Evolutionary conservation across 345 rosid genomes (phyloP).

Genomic region (Cochlearia excelsa): DNA sequence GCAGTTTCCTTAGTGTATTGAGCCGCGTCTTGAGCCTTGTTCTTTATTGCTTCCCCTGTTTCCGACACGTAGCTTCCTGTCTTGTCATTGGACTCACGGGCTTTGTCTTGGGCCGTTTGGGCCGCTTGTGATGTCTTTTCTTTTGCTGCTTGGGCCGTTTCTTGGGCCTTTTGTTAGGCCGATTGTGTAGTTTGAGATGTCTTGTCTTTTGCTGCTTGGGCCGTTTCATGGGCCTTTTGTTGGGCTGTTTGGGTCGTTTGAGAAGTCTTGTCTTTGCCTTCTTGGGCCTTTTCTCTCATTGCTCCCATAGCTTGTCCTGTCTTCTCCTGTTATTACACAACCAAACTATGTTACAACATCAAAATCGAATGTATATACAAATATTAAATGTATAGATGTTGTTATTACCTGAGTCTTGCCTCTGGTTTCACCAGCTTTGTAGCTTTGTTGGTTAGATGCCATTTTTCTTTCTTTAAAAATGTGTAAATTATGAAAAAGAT

Average conservation of each 20-base stretch:
- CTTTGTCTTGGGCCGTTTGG: conserved; percentile 33
- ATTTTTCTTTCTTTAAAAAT: conserved; percentile 25
- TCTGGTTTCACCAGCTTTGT: conserved; percentile 53
- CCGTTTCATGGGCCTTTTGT: conserved; percentile 13
- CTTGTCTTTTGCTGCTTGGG: conserved; percentile 30
- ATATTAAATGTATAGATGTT: neutral
- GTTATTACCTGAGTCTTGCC: conserved; percentile 52
- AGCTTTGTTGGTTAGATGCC: conserved; percentile 56
- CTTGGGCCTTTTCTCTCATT: conserved; percentile 36
- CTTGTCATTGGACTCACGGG: conserved; percentile 34
- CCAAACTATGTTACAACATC: conserved; percentile 4
- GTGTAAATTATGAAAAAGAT: too few relatives aligned
- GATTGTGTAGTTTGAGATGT: conserved; percentile 29
- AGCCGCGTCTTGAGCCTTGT: conserved; percentile 36
- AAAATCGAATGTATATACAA: neutral
- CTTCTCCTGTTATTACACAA: conserved; percentile 27
- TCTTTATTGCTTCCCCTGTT: conserved; percentile 38
- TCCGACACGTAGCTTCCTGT: conserved; percentile 35
- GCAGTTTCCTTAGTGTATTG: conserved; percentile 42
- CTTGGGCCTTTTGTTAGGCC: conserved; percentile 28
- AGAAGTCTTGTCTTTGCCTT: conserved; percentile 31
- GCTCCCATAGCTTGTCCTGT: conserved; percentile 37
- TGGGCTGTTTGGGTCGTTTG: conserved; percentile 8
- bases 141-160: conserved; percentile 30
- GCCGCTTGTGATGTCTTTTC: conserved; percentile 37